phyloP scores from a whole-genome alignment of 2,329 filamentous ascomycete species.

The Colletotrichum lupini region DNA sequence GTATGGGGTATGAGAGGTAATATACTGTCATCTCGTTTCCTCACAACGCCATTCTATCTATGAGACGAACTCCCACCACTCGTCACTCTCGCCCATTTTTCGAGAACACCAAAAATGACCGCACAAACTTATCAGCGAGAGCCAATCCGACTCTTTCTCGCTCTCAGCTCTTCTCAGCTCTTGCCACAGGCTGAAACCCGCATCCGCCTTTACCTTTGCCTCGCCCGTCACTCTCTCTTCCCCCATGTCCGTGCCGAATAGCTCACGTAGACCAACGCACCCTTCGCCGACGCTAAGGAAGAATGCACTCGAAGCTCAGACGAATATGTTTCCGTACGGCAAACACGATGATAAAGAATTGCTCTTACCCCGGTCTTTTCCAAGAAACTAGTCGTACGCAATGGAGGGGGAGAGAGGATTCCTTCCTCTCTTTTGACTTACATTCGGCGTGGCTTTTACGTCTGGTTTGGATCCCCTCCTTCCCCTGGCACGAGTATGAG shows the following conservation, averaged over 20 bases:
- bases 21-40: slow-evolving; percentile 12
- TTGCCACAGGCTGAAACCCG: not conserved
- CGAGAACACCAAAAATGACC: not conserved
- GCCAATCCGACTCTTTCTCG: not conserved
- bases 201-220: not conserved
- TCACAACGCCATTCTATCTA: slow-evolving; percentile 17
- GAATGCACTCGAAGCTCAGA: slow-evolving; percentile 23
- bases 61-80: slow-evolving; percentile 21
- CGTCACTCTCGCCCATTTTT: not conserved
- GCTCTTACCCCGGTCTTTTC: not conserved
- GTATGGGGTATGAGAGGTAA: not conserved
- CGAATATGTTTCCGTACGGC: slow-evolving; percentile 8
- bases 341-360: slow-evolving; percentile 22
- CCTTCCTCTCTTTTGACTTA: not conserved
- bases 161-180: not conserved
- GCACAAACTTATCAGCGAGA: not conserved
- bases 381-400: not conserved
- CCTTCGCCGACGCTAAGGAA: slow-evolving; percentile 28
- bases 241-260: slow-evolving; percentile 22
- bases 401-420: not conserved
- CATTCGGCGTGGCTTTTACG: not conserved
- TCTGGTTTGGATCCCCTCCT: not conserved
- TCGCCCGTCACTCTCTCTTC: not conserved
- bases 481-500: not conserved
- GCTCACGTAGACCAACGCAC: slow-evolving; percentile 28